phyloP scores from a whole-genome alignment of 2,329 filamentous ascomycete species.

The Grosmannia huntii region DNA sequence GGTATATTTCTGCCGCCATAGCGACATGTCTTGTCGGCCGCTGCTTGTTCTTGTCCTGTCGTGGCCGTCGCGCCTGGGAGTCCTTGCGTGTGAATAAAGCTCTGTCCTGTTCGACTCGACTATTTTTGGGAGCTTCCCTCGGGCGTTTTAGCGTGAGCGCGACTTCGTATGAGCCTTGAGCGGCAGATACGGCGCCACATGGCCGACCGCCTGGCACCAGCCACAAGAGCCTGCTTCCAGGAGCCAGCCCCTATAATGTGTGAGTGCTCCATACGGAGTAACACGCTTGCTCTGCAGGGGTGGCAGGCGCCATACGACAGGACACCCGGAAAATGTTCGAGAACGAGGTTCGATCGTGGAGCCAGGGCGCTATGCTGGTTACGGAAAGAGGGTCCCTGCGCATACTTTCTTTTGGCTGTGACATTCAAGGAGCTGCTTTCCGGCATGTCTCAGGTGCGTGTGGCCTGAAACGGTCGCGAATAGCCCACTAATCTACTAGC shows the following conservation, averaged over 20 bases:
- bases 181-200: not conserved
- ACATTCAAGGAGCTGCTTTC: not conserved
- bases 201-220: not conserved
- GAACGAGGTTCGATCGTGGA: not conserved
- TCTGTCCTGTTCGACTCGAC: not conserved
- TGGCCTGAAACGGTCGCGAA: not conserved
- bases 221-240: not conserved
- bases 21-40: slow-evolving; percentile 5
- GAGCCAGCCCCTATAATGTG: not conserved
- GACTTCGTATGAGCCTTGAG: too few relatives aligned
- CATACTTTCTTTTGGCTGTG: not conserved
- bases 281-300: not conserved
- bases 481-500: not conserved
- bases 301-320: not conserved
- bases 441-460: not conserved
- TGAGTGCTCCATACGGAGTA: not conserved
- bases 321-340: too few relatives aligned
- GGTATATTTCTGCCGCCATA: slow-evolving; percentile 66
- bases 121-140: not conserved
- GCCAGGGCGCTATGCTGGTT: not conserved
- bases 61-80: not conserved
- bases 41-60: not conserved
- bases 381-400: not conserved
- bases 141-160: not conserved
- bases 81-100: not conserved